These are phyloP conservation scores for Kondoa malvinella DNA, from an alignment of 768 basidiomycete genomes.

Conservation along the genomic window DNA sequence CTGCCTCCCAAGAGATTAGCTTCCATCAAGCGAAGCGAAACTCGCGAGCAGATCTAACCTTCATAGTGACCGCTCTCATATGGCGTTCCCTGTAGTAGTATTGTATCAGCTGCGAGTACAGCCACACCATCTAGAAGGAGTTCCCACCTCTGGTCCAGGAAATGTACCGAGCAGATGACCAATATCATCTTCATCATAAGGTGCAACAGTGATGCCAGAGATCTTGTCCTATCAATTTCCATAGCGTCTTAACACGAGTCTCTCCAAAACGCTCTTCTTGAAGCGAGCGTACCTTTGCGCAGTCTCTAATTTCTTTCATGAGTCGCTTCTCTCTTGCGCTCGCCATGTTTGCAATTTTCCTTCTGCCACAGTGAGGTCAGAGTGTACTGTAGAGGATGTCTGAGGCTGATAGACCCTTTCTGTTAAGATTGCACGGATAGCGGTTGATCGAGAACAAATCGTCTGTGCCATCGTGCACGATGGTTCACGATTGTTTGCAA, in stretches of 20 bases:
- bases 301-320: not conserved
- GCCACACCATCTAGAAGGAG: not conserved
- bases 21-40: not conserved
- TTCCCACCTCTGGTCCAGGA: not conserved
- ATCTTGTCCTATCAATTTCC: no score
- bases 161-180: not conserved
- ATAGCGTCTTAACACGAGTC: no score
- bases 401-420: no score
- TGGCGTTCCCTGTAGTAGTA: conserved; percentile 46
- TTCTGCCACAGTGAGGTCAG: no score
- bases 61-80: conserved; percentile 83
- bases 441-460: no score
- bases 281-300: not conserved
- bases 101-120: not conserved
- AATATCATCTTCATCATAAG: not conserved
- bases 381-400: no score
- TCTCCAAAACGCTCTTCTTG: not conserved
- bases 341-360: no score
- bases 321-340: not conserved
- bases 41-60: conserved; percentile 41
- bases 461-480: no score
- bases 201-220: not conserved
- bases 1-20: not conserved
- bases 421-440: no score
- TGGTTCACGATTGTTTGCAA: no score